Percentiles rank a stretch among this genome's conserved stretches.
These are phyloP conservation scores for Pseudozyma thailandica DNA, from an alignment of 1,284 basidiomycete genomes.

Conservation along the genomic window DNA sequence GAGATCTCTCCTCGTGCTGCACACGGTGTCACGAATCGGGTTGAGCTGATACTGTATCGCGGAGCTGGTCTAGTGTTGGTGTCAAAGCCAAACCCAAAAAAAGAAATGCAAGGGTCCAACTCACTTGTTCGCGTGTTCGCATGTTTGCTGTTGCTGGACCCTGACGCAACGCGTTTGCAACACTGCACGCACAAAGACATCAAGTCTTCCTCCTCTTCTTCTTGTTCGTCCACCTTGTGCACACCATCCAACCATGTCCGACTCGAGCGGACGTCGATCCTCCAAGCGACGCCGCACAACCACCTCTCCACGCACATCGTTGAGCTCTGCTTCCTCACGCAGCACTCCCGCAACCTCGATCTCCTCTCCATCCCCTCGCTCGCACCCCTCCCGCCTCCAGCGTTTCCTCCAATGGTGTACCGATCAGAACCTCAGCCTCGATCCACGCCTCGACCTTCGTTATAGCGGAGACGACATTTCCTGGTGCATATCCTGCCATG, in stretches of 20 bases:
- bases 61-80: neutral
- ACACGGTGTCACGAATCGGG: too few species aligned
- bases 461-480: conserved; percentile 4
- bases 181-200: neutral
- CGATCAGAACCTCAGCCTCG: conserved; percentile 8
- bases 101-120: neutral
- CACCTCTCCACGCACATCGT: neutral
- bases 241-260: neutral
- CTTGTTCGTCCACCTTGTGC: neutral
- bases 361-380: conserved; percentile 1
- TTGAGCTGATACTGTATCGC: too few species aligned
- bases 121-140: neutral
- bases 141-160: neutral
- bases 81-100: too few species aligned
- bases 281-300: conserved; percentile 6
- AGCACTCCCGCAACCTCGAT: conserved; percentile 13
- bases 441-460: conserved; percentile 19
- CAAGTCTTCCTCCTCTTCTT: neutral
- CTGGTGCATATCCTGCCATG: conserved; percentile 37
- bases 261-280: neutral
- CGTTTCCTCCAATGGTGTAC: conserved; percentile 30
- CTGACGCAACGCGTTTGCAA: neutral
- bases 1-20: too few species aligned
- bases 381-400: neutral
- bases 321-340: neutral